Base-by-base conservation (phyloP, 179 eudicot species). In the Spergularia azorica region DNA sequence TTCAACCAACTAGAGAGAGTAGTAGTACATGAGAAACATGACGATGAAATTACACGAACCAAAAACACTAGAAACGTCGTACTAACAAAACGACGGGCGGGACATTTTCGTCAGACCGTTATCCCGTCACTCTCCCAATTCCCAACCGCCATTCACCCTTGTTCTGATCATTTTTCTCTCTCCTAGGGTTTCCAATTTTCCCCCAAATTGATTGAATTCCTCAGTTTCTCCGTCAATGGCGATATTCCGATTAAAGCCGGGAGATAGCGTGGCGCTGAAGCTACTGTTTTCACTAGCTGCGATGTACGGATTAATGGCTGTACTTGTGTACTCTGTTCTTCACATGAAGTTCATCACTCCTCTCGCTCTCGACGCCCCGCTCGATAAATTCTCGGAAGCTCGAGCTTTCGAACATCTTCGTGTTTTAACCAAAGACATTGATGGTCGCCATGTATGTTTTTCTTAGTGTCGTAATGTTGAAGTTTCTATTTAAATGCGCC, bases 351-450 rank as follows among this genome's bases (percentile, higher is more conserved):
- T 90, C 81, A 71, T 92, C 48, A 81, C 70, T 14, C 98, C 98
- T 4, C 89, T 90, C 70, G 88, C 71, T 9, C 0, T 82, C 43
- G 88, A 90, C 84, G 92, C 98, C 0, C 97, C 97, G n/a, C 81
- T 82, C 7, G 88, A 90, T 63, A 82, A 80, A 0, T 94, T 94
- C 73, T 94, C 98, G 16, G 97, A 92, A 77, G 97, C 85, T 16
- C 79, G 98, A 71, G 98, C 98, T 63, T 6, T 94, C 54, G 77
- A 92, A 32, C 98, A 94, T 74, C 82, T 94, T 62, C 89, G 87
- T 3, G 96, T 94, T 18, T 73, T 94, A 66, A 51, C 98, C 10
- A 38, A 86, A 20, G 96, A 92, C 9, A 94, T 94, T 43, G 86
- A 77, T 61, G 96, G 90, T 63, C 97, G 98, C 61, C 98, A 94